Evolutionary conservation across 352 stramenopile genomes (phyloP), one percentile per base, ranked within the genome.

Genomic region (Globisporangium parvum): DNA sequence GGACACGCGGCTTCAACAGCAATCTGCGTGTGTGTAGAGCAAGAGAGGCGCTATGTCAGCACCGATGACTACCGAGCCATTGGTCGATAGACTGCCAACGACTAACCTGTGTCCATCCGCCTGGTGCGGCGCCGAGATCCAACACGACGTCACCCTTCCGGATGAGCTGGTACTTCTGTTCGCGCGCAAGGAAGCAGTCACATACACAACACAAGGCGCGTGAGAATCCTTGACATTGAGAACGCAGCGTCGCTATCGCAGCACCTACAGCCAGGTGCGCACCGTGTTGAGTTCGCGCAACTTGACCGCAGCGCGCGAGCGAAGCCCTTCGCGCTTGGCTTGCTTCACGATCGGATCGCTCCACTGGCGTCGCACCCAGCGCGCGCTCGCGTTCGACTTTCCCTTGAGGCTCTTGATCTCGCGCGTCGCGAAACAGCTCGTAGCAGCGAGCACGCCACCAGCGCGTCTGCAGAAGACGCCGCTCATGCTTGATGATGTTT

Each of bases 311-410:
- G 86, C 81, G 14, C 86, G 77, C 15, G 84, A 93, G 23, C 86
- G 80, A 20, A 92, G 71, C 12, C 81, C 85, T 46, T 92, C 80
- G 47, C 81, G 77, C 60, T 93, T 93, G 63, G 84, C 80, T 63
- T 92, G 78, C 51, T 93, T 91, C 26, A 96, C 86, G 39, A 87
- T 61, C 40, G 82, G 86, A 51, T 96, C 86, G 59, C 66, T 87
- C 77, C 80, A 91, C 66, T 96, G 86, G 11, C 86, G 84, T 17
- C 78, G 69, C 48, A 96, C 75, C 86, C 86, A 96, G 33, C 84
- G 82, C 52, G 86, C 84, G 39, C 80, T 93, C 44, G 79, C 80
- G 52, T 81, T 90, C 41, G 73, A 90, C 74, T 92, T 94, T 47
- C 83, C 83, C 44, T 85, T 87, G 52, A 91, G 83, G 59, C 83